phyloP scores from a whole-genome alignment of 2,329 filamentous ascomycete species.

The Cercospora janseana region DNA sequence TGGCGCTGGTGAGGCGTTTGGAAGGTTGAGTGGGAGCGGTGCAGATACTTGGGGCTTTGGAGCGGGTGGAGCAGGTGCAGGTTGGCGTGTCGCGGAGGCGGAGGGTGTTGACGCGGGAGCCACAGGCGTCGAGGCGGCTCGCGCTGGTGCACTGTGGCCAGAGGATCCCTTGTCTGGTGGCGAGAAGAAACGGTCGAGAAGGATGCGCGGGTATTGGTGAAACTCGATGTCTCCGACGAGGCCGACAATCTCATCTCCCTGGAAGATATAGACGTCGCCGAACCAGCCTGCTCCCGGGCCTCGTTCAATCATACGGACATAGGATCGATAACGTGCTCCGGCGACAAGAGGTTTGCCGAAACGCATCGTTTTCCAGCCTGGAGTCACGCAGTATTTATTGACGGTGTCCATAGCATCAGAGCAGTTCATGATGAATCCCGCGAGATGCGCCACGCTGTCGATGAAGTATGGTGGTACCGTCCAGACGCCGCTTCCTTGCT shows the following conservation, averaged over 20 bases:
- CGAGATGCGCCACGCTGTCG: slow-evolving; percentile 30
- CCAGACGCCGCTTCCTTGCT: slow-evolving; percentile 17
- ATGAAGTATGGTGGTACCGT: slow-evolving; percentile 35
- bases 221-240: slow-evolving; percentile 49
- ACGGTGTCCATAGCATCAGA: slow-evolving; percentile 26
- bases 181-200: slow-evolving; percentile 65
- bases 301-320: slow-evolving; percentile 30
- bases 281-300: slow-evolving; percentile 32
- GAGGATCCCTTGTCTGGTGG: slow-evolving; percentile 54
- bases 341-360: slow-evolving; percentile 34
- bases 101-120: not conserved
- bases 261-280: slow-evolving; percentile 30
- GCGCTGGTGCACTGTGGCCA: not conserved
- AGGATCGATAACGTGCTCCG: slow-evolving; percentile 36
- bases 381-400: slow-evolving; percentile 39
- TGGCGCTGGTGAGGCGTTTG: not conserved
- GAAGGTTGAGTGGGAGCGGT: not conserved
- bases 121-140: not conserved
- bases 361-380: slow-evolving; percentile 35
- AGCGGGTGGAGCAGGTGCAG: not conserved
- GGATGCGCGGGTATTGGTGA: slow-evolving; percentile 62
- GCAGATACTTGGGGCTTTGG: not conserved
- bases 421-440: not conserved
- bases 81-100: not conserved
- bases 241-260: slow-evolving; percentile 22